Percentiles rank a stretch among this genome's conserved stretches.
Evolutionary conservation across 75 land plant genomes (phyloP).

Genomic region (Azolla pinnata): DNA sequence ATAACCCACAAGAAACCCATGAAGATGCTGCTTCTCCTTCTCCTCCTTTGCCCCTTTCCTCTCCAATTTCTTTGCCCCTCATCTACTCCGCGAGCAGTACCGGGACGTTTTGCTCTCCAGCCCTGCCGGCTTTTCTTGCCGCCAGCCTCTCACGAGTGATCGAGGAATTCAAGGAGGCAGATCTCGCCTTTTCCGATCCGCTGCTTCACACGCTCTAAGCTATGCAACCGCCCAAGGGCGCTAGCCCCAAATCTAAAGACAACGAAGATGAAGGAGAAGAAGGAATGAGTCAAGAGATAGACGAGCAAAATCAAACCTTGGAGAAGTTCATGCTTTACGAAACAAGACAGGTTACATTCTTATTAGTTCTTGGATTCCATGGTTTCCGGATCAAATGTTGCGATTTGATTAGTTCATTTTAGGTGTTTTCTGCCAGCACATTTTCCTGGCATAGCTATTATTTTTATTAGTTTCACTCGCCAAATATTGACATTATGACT

Average conservation of each 20-base stretch:
- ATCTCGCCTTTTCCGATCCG: not conserved
- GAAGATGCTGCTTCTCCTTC: not conserved
- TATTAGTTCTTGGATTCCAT: not conserved
- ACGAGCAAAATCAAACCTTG: constrained; percentile 31
- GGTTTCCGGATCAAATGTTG: too few species aligned
- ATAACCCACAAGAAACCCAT: not conserved
- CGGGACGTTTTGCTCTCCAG: too few species aligned
- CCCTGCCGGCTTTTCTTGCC: too few species aligned
- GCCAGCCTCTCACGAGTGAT: too few species aligned
- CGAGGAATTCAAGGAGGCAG: too few species aligned
- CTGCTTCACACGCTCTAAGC: not conserved
- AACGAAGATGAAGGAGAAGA: too few species aligned
- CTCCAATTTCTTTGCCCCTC: not conserved
- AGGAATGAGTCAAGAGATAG: not conserved
- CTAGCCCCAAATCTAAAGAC: constrained; percentile 1
- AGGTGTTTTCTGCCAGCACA: too few species aligned
- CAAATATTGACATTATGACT: not conserved
- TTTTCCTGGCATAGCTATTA: too few species aligned
- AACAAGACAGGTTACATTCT: constrained; percentile 55
- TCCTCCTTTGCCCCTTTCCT: not conserved
- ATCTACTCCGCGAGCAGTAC: not conserved
- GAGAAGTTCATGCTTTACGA: constrained; percentile 87
- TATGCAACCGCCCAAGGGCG: not conserved
- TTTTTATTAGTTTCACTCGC: not conserved
- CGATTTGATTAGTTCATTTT: too few species aligned